Conservation (phyloP, 768 basidiomycete genomes). For the Flagelloscypha sp. region DNA sequence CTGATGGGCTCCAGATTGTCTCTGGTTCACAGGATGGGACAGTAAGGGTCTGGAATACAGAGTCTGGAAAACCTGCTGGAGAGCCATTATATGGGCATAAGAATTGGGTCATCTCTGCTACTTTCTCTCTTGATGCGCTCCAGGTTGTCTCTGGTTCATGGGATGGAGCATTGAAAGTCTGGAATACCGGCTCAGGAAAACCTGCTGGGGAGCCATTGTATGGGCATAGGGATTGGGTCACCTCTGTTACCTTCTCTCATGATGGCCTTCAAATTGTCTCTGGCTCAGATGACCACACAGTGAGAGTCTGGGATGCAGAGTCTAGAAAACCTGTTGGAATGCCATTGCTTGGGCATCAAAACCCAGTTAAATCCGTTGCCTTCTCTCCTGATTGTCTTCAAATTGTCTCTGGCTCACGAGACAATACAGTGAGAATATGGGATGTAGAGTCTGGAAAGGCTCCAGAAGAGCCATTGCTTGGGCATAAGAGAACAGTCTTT, state of each 20-base stretch:
- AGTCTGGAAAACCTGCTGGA: too few relatives aligned
- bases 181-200: conserved; percentile 7
- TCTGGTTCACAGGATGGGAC: conserved; percentile 10
- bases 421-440: conserved; percentile 13
- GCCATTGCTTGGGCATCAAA: conserved; percentile 10
- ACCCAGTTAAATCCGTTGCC: conserved; percentile 7
- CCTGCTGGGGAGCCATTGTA: background rate
- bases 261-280: conserved; percentile 9
- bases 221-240: background rate
- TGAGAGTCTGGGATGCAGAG: conserved; percentile 9
- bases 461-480: conserved; percentile 2
- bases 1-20: conserved; percentile 30
- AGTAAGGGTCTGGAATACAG: too few relatives aligned
- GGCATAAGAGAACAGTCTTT: conserved; percentile 2
- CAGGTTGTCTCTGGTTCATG: conserved; percentile 7
- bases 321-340: conserved; percentile 6
- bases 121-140: conserved; percentile 7
- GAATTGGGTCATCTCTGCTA: conserved; percentile 1
- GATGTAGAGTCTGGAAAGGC: conserved; percentile 3
- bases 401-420: conserved; percentile 14
- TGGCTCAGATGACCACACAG: conserved; percentile 6
- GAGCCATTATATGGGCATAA: too few relatives aligned
- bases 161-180: conserved; percentile 7
- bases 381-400: conserved; percentile 13
- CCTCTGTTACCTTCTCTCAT: conserved; percentile 7